phyloP scores from a whole-genome alignment of 2,329 filamentous ascomycete species.

The Cladorrhinum sp. region DNA sequence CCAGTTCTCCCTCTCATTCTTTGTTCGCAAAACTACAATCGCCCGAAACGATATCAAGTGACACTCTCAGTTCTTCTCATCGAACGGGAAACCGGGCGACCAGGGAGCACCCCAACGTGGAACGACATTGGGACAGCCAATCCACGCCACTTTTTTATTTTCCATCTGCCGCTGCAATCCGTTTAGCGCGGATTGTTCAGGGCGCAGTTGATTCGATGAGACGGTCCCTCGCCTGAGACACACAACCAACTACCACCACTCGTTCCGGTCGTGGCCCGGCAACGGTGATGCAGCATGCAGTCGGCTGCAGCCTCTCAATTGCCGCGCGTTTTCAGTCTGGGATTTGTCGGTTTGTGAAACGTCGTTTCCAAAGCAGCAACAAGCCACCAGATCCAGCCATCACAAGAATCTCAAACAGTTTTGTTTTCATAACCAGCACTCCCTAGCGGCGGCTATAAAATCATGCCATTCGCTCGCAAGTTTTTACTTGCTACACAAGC shows the following conservation, averaged over 20 bases:
- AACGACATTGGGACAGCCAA: neutral
- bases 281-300: constrained; percentile 12
- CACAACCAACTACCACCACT: neutral
- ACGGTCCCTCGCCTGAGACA: neutral
- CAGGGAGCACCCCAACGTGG: too few species aligned
- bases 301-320: neutral
- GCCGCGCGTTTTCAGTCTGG: neutral
- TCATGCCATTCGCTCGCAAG: neutral
- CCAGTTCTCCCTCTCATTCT: neutral
- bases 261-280: neutral
- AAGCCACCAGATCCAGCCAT: constrained; percentile 1
- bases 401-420: neutral
- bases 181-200: neutral
- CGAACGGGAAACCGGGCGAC: neutral
- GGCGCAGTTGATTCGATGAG: neutral
- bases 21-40: neutral
- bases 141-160: neutral
- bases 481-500: neutral
- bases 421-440: neutral
- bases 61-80: neutral
- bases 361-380: constrained; percentile 15
- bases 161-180: constrained; percentile 11
- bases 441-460: neutral
- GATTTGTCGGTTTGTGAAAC: constrained; percentile 6
- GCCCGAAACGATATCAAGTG: neutral